Base-by-base conservation (phyloP, 352 stramenopile species). In the Achlya hypogyna region DNA sequence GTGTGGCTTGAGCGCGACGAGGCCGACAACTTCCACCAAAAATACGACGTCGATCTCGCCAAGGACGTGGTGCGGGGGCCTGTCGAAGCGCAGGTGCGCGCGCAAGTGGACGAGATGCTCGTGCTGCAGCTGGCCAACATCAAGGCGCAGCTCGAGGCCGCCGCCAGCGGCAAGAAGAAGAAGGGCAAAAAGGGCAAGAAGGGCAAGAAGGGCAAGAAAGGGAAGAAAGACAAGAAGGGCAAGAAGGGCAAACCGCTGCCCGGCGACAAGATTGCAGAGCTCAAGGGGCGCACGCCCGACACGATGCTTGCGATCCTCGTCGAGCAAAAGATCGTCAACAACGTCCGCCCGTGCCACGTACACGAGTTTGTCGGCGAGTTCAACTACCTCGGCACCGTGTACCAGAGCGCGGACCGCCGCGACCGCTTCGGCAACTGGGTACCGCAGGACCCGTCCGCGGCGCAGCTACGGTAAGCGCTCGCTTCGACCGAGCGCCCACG, bases 101-200 rank as follows among this genome's bases (percentile, higher is more conserved):
- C 91, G 65, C 79, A 96, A 75, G 92, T 98, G 53, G 94, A 98
- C 60, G 88, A 97, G 63, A 96, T 98, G 81, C 75, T 98, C 20
- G 76, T 96, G n/a, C 75, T 95, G 43, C 95, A 97, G 65, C 81
- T 98, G 22, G 79, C 88, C 31, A 98, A 98, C 79, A 96, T 98
- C 72, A 97, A 97, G 66, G 74, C 83, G 35, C 87, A 96, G 71
- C 75, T 97, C 6, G 83, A 88, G 34, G 82, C 83, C 0, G 85
- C 81, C 10, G 80, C 83, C 0, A 94, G 91, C 31, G 81, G 78
- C 5, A 96, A 88, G 53, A 87, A 96, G 52, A 91, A 89, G 68
- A 91, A 91, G 69, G 77, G 79, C 54, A 89, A 89, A 60, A 78
- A 76, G 35, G 75, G 72, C 54, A 65, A 56, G 29, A 71, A 71